Percentiles rank a stretch among this genome's conserved stretches.
Evolutionary conservation across 2,329 filamentous ascomycete species (phyloP).

Genomic region (Xenoacremonium recifei): DNA sequence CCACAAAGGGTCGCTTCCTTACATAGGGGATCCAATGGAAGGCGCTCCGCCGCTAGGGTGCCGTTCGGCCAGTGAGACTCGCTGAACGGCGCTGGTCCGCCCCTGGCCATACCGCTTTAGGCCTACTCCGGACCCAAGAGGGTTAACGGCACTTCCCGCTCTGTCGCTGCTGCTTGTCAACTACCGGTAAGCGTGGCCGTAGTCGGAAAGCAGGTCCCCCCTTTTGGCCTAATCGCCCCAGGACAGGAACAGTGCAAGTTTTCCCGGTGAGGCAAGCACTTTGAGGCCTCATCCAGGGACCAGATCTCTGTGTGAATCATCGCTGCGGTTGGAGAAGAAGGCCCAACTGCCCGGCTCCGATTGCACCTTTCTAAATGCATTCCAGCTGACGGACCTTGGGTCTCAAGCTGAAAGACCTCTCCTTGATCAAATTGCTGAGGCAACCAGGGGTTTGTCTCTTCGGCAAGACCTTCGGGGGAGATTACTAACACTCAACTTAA

Average conservation of each 20-base stretch:
- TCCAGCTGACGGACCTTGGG: too few species aligned
- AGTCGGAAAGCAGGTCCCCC: not conserved
- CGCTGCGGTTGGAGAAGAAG: too few species aligned
- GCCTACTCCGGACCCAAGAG: constrained; percentile 2
- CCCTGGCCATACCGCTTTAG: not conserved
- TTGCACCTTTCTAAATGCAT: too few species aligned
- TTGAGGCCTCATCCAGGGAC: too few species aligned
- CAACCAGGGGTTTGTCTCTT: too few species aligned
- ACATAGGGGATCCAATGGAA: not conserved
- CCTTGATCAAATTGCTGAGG: too few species aligned
- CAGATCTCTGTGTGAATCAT: too few species aligned
- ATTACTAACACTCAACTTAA: too few species aligned
- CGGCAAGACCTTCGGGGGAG: too few species aligned
- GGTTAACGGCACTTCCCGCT: constrained; percentile 12
- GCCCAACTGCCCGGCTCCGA: too few species aligned
- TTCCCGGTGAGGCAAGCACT: not conserved
- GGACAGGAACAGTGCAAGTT: not conserved
- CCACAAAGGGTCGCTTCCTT: not conserved
- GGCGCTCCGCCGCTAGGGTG: not conserved
- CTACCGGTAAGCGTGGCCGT: not conserved
- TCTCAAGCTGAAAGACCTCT: too few species aligned
- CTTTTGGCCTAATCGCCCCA: not conserved
- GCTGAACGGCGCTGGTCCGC: not conserved
- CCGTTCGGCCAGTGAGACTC: constrained; percentile 1
- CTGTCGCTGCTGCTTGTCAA: constrained; percentile 8